Evolutionary conservation across 148 eudicot species (phyloP), one percentile per base, ranked within the genome.

Genomic region (Polygonum maritimum): DNA sequence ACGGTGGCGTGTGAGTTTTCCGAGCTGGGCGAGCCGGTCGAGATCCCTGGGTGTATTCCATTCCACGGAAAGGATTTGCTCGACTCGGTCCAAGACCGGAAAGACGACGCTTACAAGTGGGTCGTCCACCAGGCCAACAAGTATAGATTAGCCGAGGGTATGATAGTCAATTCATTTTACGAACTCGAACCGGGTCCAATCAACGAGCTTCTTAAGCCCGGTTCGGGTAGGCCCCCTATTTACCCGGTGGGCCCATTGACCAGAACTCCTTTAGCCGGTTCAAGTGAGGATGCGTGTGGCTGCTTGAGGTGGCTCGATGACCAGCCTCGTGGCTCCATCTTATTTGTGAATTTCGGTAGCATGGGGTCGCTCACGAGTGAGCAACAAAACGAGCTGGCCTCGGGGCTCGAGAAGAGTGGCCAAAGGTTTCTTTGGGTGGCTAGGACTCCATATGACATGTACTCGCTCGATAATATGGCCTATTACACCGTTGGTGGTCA

Each of bases 381-480:
- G 39, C 92, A 89, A 48, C 54, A 85, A 36, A 40, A 22, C 71
- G 88, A 89, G 73, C 72, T 89, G 1, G 92, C 92, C 40, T 35
- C 79, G 12, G 90, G 92, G 51, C 76, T 89, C 48, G 92, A 89
- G 52, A 80, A 80, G 80, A 89, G 87, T 57, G 85, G 81, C 47
- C 86, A 85, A 40, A 83, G 88, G 39, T 89, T 89, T 60, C 75
- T 89, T 31, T 89, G 92, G 92, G 85, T 89, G 9, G 77, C 83
- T 12, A 83, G 84, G 47, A 52, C 78, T 62, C 92, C 92, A 11
- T 87, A 80, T 58, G 81, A 26, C 31, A 26, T 26, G 31, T 26
- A 82, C 5, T 63, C 62, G 51, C 18, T 54, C 5, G 73, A 84
- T 7, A 79, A 83, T 39, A 87, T 82, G 4, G 18, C 87, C 2